These are phyloP conservation scores for Paratrypanosoma confusum DNA, from an alignment of 208 protist species.

Conservation along the genomic window DNA sequence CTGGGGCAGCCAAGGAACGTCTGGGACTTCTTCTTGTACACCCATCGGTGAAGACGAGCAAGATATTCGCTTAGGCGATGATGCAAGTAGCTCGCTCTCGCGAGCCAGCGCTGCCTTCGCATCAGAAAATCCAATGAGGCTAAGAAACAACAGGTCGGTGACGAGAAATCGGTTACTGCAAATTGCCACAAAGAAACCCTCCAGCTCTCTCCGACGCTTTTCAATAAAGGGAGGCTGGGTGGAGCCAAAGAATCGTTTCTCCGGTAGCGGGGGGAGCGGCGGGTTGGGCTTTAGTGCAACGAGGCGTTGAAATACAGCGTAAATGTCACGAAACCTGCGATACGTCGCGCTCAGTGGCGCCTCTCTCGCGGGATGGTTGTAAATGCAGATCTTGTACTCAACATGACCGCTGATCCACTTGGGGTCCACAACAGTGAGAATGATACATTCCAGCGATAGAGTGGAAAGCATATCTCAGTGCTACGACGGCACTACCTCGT, in stretches of 20 bases:
- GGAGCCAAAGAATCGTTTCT: conserved; percentile 13
- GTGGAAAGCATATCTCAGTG: conserved; percentile 1
- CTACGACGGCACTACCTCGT: too few species aligned
- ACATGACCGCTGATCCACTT: conserved; percentile 5
- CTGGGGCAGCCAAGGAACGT: background rate
- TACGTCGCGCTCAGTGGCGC: conserved; percentile 2
- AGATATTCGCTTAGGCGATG: background rate
- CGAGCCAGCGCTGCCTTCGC: conserved; percentile 6
- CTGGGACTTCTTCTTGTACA: background rate
- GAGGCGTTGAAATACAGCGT: conserved; percentile 15
- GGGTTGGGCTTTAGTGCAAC: conserved; percentile 6
- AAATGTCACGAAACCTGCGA: conserved; percentile 20
- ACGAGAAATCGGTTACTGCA: conserved; percentile 14
- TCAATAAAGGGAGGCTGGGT: conserved; percentile 13
- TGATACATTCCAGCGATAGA: conserved; percentile 8
- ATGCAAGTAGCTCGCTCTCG: background rate
- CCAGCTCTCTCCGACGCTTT: conserved; percentile 8
- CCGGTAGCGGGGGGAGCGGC: conserved; percentile 12
- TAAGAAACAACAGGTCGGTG: conserved; percentile 7
- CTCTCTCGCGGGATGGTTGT: background rate
- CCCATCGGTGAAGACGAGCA: background rate
- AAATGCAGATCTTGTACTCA: conserved; percentile 15
- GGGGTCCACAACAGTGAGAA: conserved; percentile 9
- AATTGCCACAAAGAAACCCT: conserved; percentile 12
- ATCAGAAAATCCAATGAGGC: conserved; percentile 11